Percentiles rank a stretch among this genome's conserved stretches.
Conservation (phyloP, 352 stramenopile species). For the Sclerospora graminicola region DNA sequence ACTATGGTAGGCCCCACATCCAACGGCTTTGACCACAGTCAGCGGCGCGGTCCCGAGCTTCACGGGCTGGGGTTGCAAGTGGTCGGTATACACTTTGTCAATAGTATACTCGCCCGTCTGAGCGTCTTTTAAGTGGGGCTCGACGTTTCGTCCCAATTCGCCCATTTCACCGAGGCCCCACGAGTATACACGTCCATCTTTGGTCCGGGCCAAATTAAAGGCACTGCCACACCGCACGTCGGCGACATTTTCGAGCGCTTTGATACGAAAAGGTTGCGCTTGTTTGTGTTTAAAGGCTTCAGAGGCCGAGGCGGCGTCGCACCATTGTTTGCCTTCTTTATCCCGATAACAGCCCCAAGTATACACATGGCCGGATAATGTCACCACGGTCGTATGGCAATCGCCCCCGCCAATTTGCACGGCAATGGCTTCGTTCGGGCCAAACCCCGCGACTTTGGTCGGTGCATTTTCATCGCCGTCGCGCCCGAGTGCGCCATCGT, state of each 20-base stretch:
- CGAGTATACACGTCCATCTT: conserved; percentile 82
- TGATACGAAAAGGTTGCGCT: conserved; percentile 44
- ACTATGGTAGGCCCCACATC: conserved; percentile 84
- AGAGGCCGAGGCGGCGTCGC: conserved; percentile 50
- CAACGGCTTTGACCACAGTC: conserved; percentile 66
- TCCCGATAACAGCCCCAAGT: conserved; percentile 95
- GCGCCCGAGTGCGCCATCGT: conserved; percentile 86
- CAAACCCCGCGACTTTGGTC: conserved; percentile 46
- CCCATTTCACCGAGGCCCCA: conserved; percentile 89
- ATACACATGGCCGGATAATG: conserved; percentile 85
- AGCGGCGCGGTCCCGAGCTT: conserved; percentile 40
- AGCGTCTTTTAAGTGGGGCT: conserved; percentile 53
- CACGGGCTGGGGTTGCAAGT: conserved; percentile 70
- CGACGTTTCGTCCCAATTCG: conserved; percentile 61
- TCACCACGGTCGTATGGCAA: conserved; percentile 89
- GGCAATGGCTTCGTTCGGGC: conserved; percentile 22
- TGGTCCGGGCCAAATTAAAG: conserved; percentile 82
- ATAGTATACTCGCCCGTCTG: conserved; percentile 65
- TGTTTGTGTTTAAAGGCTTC: conserved; percentile 81
- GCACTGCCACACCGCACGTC: conserved; percentile 75
- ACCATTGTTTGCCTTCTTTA: conserved; percentile 93
- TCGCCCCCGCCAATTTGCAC: conserved; percentile 89
- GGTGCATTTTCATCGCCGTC: conserved; percentile 72
- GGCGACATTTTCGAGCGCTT: conserved; percentile 46
- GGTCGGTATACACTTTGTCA: conserved; percentile 64